A percentile compares a stretch with the other conserved stretches of the same genome.
Evolutionary conservation across 2,329 filamentous ascomycete species (phyloP).

Genomic region (Diaporthe sp.): DNA sequence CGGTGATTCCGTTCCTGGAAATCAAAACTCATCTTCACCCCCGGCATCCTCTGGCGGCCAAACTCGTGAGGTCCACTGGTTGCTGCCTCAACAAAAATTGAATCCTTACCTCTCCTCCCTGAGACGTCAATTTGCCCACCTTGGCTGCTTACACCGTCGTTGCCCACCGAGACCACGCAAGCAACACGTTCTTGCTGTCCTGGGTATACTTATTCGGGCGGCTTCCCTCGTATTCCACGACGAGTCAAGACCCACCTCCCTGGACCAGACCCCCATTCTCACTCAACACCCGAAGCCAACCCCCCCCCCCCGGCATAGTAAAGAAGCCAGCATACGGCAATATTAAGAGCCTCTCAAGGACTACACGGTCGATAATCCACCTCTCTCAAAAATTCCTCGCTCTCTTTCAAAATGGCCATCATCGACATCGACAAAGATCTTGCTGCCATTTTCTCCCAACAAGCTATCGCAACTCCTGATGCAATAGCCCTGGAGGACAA

Average conservation of each 20-base stretch:
- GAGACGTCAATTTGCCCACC: not conserved
- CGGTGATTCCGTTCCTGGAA: not conserved
- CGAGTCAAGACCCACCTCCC: slow-evolving; percentile 28
- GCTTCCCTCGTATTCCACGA: slow-evolving; percentile 19
- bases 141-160: not conserved
- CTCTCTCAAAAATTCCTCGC: not conserved
- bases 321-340: not conserved
- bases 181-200: slow-evolving; percentile 8
- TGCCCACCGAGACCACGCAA: not conserved
- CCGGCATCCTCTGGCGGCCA: not conserved
- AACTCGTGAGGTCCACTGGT: not conserved
- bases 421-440: slow-evolving; percentile 82
- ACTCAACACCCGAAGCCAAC: not conserved
- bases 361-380: too few relatives aligned
- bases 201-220: slow-evolving; percentile 7
- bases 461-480: slow-evolving; percentile 78
- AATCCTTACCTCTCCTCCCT: not conserved
- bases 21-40: not conserved
- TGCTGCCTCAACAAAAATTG: slow-evolving; percentile 9
- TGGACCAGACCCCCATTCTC: not conserved
- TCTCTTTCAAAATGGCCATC: slow-evolving; percentile 65
- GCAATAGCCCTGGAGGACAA: slow-evolving; percentile 81
- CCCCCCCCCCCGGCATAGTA: not conserved
- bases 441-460: slow-evolving; percentile 77
- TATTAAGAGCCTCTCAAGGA: not conserved